A percentile compares a stretch with the other conserved stretches of the same genome.
Conservation (phyloP, 805 yeast genomes). For the Pichia manshurica region DNA sequence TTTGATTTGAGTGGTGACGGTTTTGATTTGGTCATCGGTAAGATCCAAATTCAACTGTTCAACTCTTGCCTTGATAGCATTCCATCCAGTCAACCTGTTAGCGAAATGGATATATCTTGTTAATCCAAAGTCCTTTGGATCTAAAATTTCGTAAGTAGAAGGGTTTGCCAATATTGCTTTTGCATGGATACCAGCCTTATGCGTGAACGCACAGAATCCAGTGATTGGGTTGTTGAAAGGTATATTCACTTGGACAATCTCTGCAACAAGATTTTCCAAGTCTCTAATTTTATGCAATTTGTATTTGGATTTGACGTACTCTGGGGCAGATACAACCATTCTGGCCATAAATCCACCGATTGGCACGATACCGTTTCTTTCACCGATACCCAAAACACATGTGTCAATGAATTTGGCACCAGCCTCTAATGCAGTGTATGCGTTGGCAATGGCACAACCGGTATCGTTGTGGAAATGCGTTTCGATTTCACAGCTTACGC, state of each 20-base stretch:
- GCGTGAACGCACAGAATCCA: constrained; percentile 61
- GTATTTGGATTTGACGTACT: constrained; percentile 52
- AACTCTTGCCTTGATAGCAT: constrained; percentile 55
- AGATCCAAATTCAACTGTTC: constrained; percentile 53
- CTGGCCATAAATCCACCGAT: constrained; percentile 59
- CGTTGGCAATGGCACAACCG: constrained; percentile 60
- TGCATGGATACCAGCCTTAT: constrained; percentile 60
- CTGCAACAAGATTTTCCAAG: constrained; percentile 53
- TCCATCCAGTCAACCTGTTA: constrained; percentile 58
- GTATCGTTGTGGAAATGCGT: constrained; percentile 61
- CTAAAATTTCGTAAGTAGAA: constrained; percentile 55
- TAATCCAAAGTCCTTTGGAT: constrained; percentile 53
- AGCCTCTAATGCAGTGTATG: constrained; percentile 57
- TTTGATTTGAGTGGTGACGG: constrained; percentile 49
- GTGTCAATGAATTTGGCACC: constrained; percentile 57
- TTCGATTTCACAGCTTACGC: constrained; percentile 54
- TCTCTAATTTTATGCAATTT: constrained; percentile 52
- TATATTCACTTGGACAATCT: constrained; percentile 51
- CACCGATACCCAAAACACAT: constrained; percentile 57
- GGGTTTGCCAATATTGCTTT: constrained; percentile 59
- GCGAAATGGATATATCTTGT: constrained; percentile 59
- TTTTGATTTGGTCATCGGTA: constrained; percentile 53
- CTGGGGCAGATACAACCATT: constrained; percentile 58
- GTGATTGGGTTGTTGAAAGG: constrained; percentile 61
- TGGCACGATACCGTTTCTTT: constrained; percentile 59